Conservation (phyloP, 331 rosid species). For the Acacia pycnantha region DNA sequence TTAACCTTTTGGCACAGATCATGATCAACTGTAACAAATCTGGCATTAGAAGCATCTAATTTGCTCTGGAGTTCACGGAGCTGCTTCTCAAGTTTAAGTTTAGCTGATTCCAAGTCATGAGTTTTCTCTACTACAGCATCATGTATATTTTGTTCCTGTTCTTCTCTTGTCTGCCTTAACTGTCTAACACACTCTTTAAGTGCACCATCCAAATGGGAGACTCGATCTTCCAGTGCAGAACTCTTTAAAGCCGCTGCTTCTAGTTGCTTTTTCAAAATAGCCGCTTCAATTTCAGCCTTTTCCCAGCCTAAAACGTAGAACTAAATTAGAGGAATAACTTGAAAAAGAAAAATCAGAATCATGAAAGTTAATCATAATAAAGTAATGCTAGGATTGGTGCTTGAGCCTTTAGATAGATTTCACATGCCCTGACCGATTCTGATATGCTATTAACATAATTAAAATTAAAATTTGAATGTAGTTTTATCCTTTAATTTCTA, state of each 20-base stretch:
- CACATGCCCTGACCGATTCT: slow-evolving; percentile 12
- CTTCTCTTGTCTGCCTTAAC: slow-evolving; percentile 76
- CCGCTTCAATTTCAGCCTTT: slow-evolving; percentile 72
- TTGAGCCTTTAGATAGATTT: slow-evolving; percentile 1
- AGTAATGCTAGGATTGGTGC: neutral
- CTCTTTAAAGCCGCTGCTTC: slow-evolving; percentile 53
- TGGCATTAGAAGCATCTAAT: slow-evolving; percentile 35
- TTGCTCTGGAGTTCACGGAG: slow-evolving; percentile 57
- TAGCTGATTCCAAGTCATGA: slow-evolving; percentile 58
- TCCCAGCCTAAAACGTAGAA: slow-evolving; percentile 64
- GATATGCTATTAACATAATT: neutral
- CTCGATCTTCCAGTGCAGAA: slow-evolving; percentile 58
- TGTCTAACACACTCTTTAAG: slow-evolving; percentile 82
- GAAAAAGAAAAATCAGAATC: neutral
- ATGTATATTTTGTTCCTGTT: slow-evolving; percentile 55
- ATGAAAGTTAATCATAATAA: neutral
- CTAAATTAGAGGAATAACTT: neutral
- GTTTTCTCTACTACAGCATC: slow-evolving; percentile 54
- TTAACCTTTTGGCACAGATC: slow-evolving; percentile 49
- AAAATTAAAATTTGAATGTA: neutral
- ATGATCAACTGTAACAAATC: slow-evolving; percentile 41
- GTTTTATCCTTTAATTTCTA: neutral
- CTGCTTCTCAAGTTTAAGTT: slow-evolving; percentile 54
- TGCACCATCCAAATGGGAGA: slow-evolving; percentile 72
- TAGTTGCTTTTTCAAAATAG: slow-evolving; percentile 53